A percentile compares a stretch with the other conserved stretches of the same genome.
Conservation (phyloP, 1,284 basidiomycete genomes). For the Puccinia hordei region DNA sequence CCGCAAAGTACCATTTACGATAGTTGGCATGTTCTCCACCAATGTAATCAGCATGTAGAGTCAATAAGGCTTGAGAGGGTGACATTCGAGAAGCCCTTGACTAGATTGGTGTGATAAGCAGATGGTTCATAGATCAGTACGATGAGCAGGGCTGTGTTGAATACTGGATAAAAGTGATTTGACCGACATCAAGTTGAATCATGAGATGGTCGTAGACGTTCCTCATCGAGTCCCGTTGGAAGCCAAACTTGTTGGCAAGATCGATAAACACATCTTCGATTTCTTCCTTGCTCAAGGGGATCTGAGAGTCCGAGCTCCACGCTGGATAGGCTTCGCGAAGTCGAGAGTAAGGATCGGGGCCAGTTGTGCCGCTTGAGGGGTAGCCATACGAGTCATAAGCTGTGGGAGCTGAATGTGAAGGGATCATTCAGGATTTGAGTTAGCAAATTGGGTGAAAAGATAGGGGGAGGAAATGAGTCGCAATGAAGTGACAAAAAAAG, state of each 20-base stretch:
- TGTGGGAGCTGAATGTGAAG: slow-evolving; percentile 36
- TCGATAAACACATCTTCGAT: slow-evolving; percentile 99
- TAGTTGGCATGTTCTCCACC: slow-evolving; percentile 70
- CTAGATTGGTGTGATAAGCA: slow-evolving; percentile 3
- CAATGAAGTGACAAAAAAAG: background rate
- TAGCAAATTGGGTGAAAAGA: background rate
- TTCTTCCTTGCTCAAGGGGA: slow-evolving; percentile 96
- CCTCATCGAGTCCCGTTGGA: slow-evolving; percentile 77
- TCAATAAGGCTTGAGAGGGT: slow-evolving; percentile 88
- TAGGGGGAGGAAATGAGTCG: background rate
- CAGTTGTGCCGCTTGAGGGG: slow-evolving; percentile 26
- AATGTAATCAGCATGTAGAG: slow-evolving; percentile 97
- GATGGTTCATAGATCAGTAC: background rate
- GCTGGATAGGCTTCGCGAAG: slow-evolving; percentile 81
- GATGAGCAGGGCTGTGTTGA: background rate
- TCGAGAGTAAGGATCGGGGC: slow-evolving; percentile 46
- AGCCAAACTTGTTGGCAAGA: slow-evolving; percentile 97
- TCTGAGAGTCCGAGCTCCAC: slow-evolving; percentile 82
- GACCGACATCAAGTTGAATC: slow-evolving; percentile 80
- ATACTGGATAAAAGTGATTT: slow-evolving; percentile 51
- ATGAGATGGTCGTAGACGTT: slow-evolving; percentile 92
- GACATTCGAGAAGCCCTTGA: slow-evolving; percentile 96
- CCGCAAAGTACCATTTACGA: slow-evolving; percentile 90
- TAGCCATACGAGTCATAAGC: slow-evolving; percentile 44
- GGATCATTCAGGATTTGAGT: slow-evolving; percentile 19